Conservation (phyloP, 116 monocot species). For the Zostera marina region DNA sequence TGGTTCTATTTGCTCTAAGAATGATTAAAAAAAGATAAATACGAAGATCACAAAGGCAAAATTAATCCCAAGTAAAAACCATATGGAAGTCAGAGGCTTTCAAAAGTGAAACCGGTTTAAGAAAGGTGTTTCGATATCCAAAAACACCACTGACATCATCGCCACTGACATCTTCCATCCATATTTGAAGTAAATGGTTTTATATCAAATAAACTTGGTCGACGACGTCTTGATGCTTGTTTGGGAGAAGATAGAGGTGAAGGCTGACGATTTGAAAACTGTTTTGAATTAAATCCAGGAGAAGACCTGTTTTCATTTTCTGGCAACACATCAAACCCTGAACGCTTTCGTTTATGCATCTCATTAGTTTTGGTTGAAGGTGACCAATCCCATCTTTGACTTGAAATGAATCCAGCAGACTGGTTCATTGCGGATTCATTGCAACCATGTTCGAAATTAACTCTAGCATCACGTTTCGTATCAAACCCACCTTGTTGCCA, state of each 20-base stretch:
- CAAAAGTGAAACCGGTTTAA: background rate
- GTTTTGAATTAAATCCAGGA: background rate
- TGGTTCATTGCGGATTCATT: background rate
- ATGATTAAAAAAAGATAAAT: no score
- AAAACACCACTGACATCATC: no score
- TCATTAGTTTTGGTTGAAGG: background rate
- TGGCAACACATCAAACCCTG: constrained; percentile 13
- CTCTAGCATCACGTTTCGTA: background rate
- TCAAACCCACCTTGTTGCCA: constrained; percentile 3
- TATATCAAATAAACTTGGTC: constrained; percentile 12
- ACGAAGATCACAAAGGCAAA: no score
- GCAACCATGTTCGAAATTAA: background rate
- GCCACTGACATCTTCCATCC: background rate
- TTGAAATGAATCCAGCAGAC: background rate
- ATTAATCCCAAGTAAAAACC: no score
- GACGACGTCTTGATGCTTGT: constrained; percentile 4
- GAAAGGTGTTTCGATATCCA: background rate
- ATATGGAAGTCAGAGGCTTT: no score
- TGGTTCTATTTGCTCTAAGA: no score
- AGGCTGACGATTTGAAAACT: constrained; percentile 2
- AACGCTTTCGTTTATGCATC: background rate
- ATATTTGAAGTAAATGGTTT: background rate
- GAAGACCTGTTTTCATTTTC: constrained; percentile 1
- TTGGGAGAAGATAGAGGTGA: background rate
- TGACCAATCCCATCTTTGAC: background rate